Conservation (phyloP, 352 stramenopile genomes). For the Thraustochytrium sp. region DNA sequence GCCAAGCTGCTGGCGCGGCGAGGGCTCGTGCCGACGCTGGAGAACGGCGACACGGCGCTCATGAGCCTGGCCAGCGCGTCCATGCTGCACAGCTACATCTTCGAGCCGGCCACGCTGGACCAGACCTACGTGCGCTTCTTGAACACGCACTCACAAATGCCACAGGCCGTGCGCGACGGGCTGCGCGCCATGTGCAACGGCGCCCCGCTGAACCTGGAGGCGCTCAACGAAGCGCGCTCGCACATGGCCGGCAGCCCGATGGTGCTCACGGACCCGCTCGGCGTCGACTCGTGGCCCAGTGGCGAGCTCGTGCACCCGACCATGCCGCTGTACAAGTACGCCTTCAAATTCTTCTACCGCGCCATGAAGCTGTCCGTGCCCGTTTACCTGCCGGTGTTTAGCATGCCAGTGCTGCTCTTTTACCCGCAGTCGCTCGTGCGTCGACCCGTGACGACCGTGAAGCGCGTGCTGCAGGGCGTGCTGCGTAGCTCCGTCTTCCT, state of each 20-base stretch:
- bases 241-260: not conserved
- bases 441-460: not conserved
- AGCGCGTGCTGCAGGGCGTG: conserved; percentile 21
- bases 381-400: conserved; percentile 34
- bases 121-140: not conserved
- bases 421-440: conserved; percentile 15
- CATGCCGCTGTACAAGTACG: not conserved
- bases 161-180: not conserved
- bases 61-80: conserved; percentile 27
- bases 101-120: not conserved
- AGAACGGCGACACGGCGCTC: conserved; percentile 2
- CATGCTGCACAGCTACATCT: conserved; percentile 41
- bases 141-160: conserved; percentile 14
- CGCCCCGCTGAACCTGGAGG: not conserved
- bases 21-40: not conserved
- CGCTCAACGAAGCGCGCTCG: not conserved
- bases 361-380: conserved; percentile 3
- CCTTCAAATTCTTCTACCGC: not conserved
- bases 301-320: conserved; percentile 22
- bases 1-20: not conserved
- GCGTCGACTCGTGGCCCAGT: not conserved
- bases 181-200: not conserved
- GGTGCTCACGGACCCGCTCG: not conserved
- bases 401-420: not conserved
- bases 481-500: conserved; percentile 12